Evolutionary conservation across 23 red algal species (phyloP).

Genomic region (Gracilaria vermiculophylla): DNA sequence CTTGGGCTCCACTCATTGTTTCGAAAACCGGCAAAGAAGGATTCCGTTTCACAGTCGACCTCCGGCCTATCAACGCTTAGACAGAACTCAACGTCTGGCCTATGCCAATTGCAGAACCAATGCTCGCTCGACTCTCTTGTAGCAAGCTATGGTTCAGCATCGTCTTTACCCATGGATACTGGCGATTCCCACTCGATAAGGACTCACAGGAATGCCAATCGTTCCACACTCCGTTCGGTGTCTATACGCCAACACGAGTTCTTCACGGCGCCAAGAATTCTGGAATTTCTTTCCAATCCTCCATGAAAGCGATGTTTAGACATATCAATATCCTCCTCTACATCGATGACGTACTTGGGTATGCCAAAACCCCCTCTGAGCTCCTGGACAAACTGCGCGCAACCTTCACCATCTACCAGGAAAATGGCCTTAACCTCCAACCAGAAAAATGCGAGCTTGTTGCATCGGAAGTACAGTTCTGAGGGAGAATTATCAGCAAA

Average conservation of each 20-base stretch:
- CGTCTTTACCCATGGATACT: constrained; percentile 17
- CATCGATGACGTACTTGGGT: constrained; percentile 8
- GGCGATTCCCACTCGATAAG: constrained; percentile 6
- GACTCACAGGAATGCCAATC: constrained; percentile 20
- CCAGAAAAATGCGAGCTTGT: not conserved
- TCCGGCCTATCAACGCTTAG: not conserved
- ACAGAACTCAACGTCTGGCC: not conserved
- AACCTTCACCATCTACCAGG: too few relatives aligned
- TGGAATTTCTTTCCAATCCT: not conserved
- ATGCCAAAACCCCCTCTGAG: too few relatives aligned
- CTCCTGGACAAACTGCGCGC: too few relatives aligned
- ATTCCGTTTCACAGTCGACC: constrained; percentile 39
- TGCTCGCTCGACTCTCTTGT: not conserved
- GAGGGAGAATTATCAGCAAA: too few relatives aligned
- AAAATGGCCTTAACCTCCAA: too few relatives aligned
- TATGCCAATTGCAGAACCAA: constrained; percentile 23
- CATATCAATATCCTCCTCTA: constrained; percentile 12
- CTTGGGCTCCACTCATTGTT: constrained; percentile 18
- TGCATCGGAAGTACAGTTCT: too few relatives aligned
- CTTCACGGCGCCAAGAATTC: constrained; percentile 18
- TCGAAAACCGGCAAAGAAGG: constrained; percentile 16
- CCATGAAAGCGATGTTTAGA: not conserved
- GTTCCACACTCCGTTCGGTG: constrained; percentile 18
- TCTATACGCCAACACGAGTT: not conserved
- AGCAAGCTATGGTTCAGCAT: not conserved